These are phyloP conservation scores for Yamadazyma aaseri DNA, from an alignment of 1,139 yeast species.

Conservation along the genomic window DNA sequence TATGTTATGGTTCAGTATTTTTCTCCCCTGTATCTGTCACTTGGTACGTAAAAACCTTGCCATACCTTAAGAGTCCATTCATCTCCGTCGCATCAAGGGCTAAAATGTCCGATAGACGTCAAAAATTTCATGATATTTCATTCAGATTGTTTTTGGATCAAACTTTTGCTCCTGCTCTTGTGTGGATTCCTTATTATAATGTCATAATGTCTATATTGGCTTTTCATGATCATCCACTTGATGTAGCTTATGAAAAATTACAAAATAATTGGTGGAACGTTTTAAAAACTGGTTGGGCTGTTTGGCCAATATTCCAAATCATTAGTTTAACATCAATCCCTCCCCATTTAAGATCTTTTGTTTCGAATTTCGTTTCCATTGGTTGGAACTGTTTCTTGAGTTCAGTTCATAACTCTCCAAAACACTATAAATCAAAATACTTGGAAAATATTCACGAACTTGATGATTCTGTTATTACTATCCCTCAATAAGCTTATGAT, in stretches of 20 bases:
- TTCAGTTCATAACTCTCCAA: constrained; percentile 40
- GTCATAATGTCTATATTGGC: constrained; percentile 40
- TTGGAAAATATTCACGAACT: constrained; percentile 43
- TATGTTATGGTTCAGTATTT: constrained; percentile 69
- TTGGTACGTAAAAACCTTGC: constrained; percentile 63
- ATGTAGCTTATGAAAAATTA: constrained; percentile 32
- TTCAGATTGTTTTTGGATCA: constrained; percentile 41
- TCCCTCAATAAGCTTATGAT: constrained; percentile 3
- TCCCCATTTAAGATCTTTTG: constrained; percentile 39
- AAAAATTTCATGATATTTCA: constrained; percentile 33
- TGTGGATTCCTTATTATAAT: constrained; percentile 49
- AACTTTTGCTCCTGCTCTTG: constrained; percentile 30
- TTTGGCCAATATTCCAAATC: constrained; percentile 46
- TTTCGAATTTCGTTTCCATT: constrained; percentile 40
- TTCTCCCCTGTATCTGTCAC: constrained; percentile 74
- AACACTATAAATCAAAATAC: constrained; percentile 44
- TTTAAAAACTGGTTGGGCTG: constrained; percentile 41
- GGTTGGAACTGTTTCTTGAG: constrained; percentile 49
- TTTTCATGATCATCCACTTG: constrained; percentile 35
- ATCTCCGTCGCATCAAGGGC: constrained; percentile 16
- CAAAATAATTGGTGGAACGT: constrained; percentile 45
- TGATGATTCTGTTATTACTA: constrained; percentile 20
- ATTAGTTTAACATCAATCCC: constrained; percentile 40
- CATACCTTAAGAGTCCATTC: constrained; percentile 47
- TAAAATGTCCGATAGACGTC: constrained; percentile 14